Evolutionary conservation across 169 alveolate species (phyloP).

Genomic region (Eimeria praecox): DNA sequence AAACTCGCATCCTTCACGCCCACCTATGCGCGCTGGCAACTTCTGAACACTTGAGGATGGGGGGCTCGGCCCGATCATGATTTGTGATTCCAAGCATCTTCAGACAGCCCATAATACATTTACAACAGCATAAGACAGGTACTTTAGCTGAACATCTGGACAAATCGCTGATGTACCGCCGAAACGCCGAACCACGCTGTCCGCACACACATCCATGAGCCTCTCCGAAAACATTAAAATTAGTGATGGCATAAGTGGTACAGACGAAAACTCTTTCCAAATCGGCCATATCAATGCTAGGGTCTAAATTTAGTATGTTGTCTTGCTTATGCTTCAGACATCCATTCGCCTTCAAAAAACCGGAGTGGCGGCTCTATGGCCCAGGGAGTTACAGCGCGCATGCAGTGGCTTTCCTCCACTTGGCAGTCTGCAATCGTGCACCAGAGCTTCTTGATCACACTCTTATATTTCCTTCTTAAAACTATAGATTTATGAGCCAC

Average conservation of each 20-base stretch:
- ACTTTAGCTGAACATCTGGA: background rate
- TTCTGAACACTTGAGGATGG: background rate
- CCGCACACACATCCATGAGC: background rate
- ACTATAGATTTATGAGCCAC: background rate
- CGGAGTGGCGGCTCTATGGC: constrained; percentile 8
- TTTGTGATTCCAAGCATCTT: background rate
- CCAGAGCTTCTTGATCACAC: background rate
- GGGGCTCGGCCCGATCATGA: background rate
- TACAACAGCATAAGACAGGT: background rate
- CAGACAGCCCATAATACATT: background rate
- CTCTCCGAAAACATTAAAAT: background rate
- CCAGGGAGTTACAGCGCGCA: constrained; percentile 34
- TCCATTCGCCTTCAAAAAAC: background rate
- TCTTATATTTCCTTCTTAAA: background rate
- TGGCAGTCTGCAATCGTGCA: constrained; percentile 16
- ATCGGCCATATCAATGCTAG: background rate
- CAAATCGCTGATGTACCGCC: background rate
- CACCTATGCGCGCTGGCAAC: background rate
- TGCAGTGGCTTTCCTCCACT: constrained; percentile 60
- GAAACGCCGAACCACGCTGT: background rate
- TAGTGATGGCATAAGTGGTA: background rate
- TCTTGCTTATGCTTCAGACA: background rate
- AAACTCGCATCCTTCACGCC: background rate
- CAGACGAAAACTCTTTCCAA: background rate
- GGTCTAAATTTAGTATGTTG: background rate